Percentiles rank a stretch among this genome's conserved stretches.
Conservation (phyloP, 192 early-diverging fungal species). For the Jimgerdemannia lactiflua region DNA sequence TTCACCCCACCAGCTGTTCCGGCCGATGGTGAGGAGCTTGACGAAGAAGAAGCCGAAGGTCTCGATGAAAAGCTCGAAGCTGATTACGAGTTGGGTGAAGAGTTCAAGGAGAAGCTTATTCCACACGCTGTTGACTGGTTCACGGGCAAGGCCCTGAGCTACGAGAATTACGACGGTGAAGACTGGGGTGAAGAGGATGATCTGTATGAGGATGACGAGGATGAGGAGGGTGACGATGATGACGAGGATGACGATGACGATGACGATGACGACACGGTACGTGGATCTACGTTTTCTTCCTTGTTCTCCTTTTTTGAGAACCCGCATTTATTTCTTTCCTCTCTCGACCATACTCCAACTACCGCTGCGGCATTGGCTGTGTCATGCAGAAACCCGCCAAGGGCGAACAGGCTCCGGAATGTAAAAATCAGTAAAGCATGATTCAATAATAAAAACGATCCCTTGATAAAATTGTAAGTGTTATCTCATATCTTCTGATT, state of each 20-base stretch:
- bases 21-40: conserved; percentile 70
- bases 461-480: background rate
- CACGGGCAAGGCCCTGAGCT: conserved; percentile 94
- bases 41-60: conserved; percentile 72
- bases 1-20: conserved; percentile 83
- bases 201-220: conserved; percentile 57
- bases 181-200: conserved; percentile 47
- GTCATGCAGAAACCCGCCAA: conserved; percentile 35
- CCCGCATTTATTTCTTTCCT: too few relatives aligned
- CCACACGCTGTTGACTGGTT: conserved; percentile 98
- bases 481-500: too few relatives aligned
- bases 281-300: conserved; percentile 12
- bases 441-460: conserved; percentile 1
- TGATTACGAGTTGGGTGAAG: conserved; percentile 97
- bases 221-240: conserved; percentile 46
- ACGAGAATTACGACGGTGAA: conserved; percentile 64
- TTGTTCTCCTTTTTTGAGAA: too few relatives aligned
- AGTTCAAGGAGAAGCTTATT: conserved; percentile 97
- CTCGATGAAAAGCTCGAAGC: conserved; percentile 84
- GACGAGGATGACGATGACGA: conserved; percentile 66
- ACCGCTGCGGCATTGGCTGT: background rate
- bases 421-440: conserved; percentile 44
- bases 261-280: conserved; percentile 62
- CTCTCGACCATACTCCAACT: background rate
- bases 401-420: conserved; percentile 56